Percentiles rank a stretch among this genome's conserved stretches.
These are phyloP conservation scores for Flaveria sonorensis DNA, from an alignment of 129 eudicot genomes.

Conservation along the genomic window DNA sequence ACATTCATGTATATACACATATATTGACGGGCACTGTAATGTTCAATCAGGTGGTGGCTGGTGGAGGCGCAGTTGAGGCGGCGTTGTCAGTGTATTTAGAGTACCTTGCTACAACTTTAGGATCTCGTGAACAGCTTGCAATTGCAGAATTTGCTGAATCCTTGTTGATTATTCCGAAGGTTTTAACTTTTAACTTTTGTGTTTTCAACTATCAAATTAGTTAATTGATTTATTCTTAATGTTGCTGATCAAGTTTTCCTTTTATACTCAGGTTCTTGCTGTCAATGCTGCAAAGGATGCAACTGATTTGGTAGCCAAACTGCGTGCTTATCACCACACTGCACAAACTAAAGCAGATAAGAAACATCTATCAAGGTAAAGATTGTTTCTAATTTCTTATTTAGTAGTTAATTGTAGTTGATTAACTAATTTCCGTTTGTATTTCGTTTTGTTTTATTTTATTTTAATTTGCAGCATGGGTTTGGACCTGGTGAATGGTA, in stretches of 20 bases:
- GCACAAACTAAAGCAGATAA: slow-evolving; percentile 98
- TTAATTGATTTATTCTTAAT: not conserved
- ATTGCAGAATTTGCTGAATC: slow-evolving; percentile 98
- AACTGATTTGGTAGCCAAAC: slow-evolving; percentile 84
- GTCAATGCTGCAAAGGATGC: slow-evolving; percentile 98
- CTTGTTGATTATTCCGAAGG: slow-evolving; percentile 81
- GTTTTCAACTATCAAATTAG: not conserved
- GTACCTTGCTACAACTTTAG: slow-evolving; percentile 91
- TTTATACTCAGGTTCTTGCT: slow-evolving; percentile 67
- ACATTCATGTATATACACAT: not conserved
- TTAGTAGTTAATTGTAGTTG: not conserved
- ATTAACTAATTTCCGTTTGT: not conserved
- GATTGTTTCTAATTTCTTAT: not conserved
- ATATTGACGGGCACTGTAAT: not conserved
- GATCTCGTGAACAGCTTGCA: slow-evolving; percentile 94
- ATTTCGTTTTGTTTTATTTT: not conserved
- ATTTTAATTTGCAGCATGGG: slow-evolving; percentile 66
- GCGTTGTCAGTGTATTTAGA: slow-evolving; percentile 90
- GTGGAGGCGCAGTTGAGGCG: slow-evolving; percentile 98
- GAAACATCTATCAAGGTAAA: slow-evolving; percentile 89
- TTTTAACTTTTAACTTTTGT: slow-evolving; percentile 6
- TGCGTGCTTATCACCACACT: slow-evolving; percentile 88
- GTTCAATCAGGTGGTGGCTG: slow-evolving; percentile 80
- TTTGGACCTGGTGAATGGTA: slow-evolving; percentile 79
- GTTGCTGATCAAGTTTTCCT: not conserved